Conservation (phyloP, 768 basidiomycete genomes). For the Gloeophyllum trabeum region DNA sequence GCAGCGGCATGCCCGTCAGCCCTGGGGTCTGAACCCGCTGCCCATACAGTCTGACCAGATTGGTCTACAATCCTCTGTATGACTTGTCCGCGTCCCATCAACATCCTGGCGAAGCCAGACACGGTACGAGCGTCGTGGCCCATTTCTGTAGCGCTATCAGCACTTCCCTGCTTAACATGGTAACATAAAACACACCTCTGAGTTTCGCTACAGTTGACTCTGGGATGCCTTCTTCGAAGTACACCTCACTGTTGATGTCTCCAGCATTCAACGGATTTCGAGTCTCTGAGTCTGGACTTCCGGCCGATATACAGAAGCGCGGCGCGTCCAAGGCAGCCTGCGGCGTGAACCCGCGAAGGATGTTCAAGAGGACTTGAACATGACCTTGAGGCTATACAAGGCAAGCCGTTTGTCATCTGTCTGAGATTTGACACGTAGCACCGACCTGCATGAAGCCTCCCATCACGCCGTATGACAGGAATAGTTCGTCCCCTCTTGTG, state of each 20-base stretch:
- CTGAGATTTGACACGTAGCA: neutral
- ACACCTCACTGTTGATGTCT: constrained; percentile 72
- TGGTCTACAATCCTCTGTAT: constrained; percentile 69
- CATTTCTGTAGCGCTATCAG: constrained; percentile 45
- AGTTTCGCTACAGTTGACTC: constrained; percentile 53
- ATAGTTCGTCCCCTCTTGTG: constrained; percentile 67
- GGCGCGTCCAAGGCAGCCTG: constrained; percentile 93
- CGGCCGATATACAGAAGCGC: constrained; percentile 91
- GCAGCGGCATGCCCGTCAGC: constrained; percentile 82
- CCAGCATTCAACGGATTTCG: constrained; percentile 38
- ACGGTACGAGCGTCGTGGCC: constrained; percentile 73
- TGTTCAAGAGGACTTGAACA: constrained; percentile 85
- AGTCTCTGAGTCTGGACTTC: constrained; percentile 49
- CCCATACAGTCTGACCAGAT: constrained; percentile 79
- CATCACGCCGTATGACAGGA: constrained; percentile 88
- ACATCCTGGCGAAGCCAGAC: constrained; percentile 44
- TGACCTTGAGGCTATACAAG: constrained; percentile 94
- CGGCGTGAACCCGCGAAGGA: constrained; percentile 76
- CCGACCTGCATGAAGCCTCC: constrained; percentile 80
- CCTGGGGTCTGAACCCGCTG: constrained; percentile 84
- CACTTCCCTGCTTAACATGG: constrained; percentile 1
- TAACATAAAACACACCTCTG: constrained; percentile 32
- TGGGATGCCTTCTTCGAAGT: constrained; percentile 78
- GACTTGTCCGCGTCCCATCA: constrained; percentile 81
- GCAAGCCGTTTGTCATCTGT: constrained; percentile 1